Percentiles rank a stretch among this genome's conserved stretches.
Conservation (phyloP, 2,329 filamentous ascomycete species). For the Venturia aucupariae region DNA sequence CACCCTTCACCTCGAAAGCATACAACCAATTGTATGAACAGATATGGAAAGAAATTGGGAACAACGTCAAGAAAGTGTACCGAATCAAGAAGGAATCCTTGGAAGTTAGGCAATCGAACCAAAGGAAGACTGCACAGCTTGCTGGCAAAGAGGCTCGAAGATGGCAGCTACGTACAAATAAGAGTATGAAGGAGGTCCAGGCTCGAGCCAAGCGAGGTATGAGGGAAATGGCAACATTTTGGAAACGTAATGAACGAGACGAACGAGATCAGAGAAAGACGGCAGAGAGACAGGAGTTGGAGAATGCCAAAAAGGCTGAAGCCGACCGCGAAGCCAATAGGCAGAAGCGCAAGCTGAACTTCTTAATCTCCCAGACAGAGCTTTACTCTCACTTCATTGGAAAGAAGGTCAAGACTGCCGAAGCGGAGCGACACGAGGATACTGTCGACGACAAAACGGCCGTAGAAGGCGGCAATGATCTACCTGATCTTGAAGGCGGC, state of each 20-base stretch:
- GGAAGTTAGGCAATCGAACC: slow-evolving; percentile 81
- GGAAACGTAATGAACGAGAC: slow-evolving; percentile 97
- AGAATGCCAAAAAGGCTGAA: slow-evolving; percentile 93
- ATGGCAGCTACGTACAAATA: slow-evolving; percentile 97
- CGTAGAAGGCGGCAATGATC: background rate
- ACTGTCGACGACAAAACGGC: slow-evolving; percentile 45
- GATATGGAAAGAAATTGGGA: slow-evolving; percentile 92
- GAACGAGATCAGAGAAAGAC: slow-evolving; percentile 90
- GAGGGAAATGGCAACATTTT: slow-evolving; percentile 99
- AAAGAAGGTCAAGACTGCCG: slow-evolving; percentile 97
- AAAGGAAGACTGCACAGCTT: slow-evolving; percentile 93
- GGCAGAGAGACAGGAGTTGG: slow-evolving; percentile 89
- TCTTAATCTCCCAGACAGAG: slow-evolving; percentile 97
- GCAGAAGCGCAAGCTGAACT: slow-evolving; percentile 98
- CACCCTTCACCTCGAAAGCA: slow-evolving; percentile 72
- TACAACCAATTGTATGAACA: slow-evolving; percentile 97
- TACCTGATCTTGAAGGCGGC: slow-evolving; percentile 24
- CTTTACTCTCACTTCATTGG: slow-evolving; percentile 99
- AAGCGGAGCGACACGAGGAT: slow-evolving; percentile 83
- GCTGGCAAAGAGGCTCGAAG: slow-evolving; percentile 95
- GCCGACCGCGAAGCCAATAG: slow-evolving; percentile 94
- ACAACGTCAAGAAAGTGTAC: slow-evolving; percentile 86
- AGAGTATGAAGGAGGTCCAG: slow-evolving; percentile 95
- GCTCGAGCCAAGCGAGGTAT: slow-evolving; percentile 95
- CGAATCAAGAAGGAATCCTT: slow-evolving; percentile 81